Conservation (phyloP, 108 stramenopile genomes). For the Nannochloropsis granulata region DNA sequence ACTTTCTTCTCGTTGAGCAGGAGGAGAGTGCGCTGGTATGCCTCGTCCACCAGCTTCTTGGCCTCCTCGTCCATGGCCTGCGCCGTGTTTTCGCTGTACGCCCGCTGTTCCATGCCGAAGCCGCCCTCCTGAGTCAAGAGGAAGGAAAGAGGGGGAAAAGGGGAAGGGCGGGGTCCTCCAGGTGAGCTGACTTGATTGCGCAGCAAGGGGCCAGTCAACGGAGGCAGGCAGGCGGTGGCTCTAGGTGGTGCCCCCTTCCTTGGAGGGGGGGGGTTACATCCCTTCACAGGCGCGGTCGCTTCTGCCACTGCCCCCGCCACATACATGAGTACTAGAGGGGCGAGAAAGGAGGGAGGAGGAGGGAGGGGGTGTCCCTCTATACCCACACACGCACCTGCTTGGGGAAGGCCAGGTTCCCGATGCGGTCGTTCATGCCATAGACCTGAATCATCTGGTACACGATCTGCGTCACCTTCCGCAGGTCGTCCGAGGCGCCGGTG, state of each 20-base stretch:
- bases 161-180: too few relatives aligned
- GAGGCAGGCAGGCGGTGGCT: too few relatives aligned
- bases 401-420: slow-evolving; percentile 84
- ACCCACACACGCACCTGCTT: slow-evolving; percentile 36
- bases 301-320: too few relatives aligned
- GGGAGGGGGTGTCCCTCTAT: neutral
- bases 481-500: slow-evolving; percentile 85
- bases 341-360: neutral
- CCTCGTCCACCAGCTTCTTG: slow-evolving; percentile 64
- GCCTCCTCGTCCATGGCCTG: slow-evolving; percentile 92
- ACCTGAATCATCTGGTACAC: slow-evolving; percentile 77
- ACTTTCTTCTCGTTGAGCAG: slow-evolving; percentile 59
- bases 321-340: too few relatives aligned
- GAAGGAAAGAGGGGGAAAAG: neutral
- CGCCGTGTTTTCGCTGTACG: slow-evolving; percentile 84
- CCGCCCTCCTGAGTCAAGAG: slow-evolving; percentile 1
- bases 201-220: too few relatives aligned
- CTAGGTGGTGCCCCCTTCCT: too few relatives aligned
- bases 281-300: too few relatives aligned
- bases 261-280: too few relatives aligned
- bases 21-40: slow-evolving; percentile 58
- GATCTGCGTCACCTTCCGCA: slow-evolving; percentile 76
- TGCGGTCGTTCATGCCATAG: slow-evolving; percentile 83
- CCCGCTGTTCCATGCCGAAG: slow-evolving; percentile 52
- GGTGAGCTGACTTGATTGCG: too few relatives aligned